Evolutionary conservation across 768 basidiomycete species (phyloP), one percentile per base, ranked within the genome.

Genomic region (Vararia minispora): DNA sequence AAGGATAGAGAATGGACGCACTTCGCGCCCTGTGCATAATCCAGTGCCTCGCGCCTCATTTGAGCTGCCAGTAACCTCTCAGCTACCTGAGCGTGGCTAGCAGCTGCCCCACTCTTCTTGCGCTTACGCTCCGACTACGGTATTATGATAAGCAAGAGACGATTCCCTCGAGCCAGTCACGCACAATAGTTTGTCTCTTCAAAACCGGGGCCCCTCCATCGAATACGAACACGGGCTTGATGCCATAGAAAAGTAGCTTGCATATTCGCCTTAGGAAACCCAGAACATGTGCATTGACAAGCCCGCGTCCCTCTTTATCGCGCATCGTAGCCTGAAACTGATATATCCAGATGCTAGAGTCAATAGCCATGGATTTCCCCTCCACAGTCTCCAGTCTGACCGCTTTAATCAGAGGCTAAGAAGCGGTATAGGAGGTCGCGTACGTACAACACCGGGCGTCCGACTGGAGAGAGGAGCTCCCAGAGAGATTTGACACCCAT

Each of bases 251-350:
- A 29, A 99, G 61, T 22, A 99, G 69, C 60, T 98, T 98, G 59
- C 80, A 79, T 41, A 98, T 95, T 2, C 95, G 74, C 22, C 94
- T 72, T 30, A 88, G 62, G 58, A 87, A 87, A 40, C 94, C 91
- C 30, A 98, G 63, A 12, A 99, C 79, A 60, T 97, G 95, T 1
- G 94, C 92, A 53, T 97, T 97, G 37, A 83, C 74, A 30, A 99
- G 63, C 10, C 73, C 86, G 17, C 79, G 76, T 20, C 95, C 95
- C 42, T 97, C 90, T 53, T 90, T 97, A 60, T 94, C 92, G 17
- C 95, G 77, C 92, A 98, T 97, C 7, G 95, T 97, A 16, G 94
- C 92, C 62, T 98, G 94, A 53, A 99, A 99, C 58, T 99, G 95
- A 59, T 99, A 99, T 38, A 99, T 79, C 95, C 95, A 99, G 46